A percentile compares a stretch with the other conserved stretches of the same genome.
These are phyloP conservation scores for Trametes coccinea DNA, from an alignment of 768 basidiomycete species.

Conservation along the genomic window DNA sequence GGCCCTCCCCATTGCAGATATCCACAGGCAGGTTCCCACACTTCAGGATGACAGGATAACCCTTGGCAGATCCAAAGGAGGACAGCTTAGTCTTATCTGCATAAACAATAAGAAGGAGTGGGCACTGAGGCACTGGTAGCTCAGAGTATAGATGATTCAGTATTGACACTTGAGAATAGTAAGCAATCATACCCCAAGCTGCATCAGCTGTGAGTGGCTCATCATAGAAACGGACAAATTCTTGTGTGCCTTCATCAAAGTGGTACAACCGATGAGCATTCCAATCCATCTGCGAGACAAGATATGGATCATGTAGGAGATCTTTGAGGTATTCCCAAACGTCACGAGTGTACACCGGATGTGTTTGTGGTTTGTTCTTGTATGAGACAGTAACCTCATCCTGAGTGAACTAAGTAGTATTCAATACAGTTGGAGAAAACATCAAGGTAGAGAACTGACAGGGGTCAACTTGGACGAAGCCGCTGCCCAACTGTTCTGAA, in stretches of 20 bases:
- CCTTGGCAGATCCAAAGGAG: constrained; percentile 5
- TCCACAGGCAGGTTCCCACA: constrained; percentile 11
- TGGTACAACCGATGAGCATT: constrained; percentile 13
- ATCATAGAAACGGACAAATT: constrained; percentile 13
- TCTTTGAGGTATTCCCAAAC: too few relatives aligned
- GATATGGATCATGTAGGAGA: not conserved
- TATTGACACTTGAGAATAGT: not conserved
- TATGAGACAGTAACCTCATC: too few relatives aligned
- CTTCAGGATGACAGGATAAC: constrained; percentile 4
- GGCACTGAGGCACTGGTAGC: not conserved
- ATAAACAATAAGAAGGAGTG: constrained; percentile 8
- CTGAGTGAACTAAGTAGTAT: too few relatives aligned
- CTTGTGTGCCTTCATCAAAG: constrained; percentile 7
- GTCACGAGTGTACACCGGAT: too few relatives aligned
- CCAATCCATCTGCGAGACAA: constrained; percentile 15
- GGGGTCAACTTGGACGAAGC: constrained; percentile 7
- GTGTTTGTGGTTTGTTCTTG: too few relatives aligned
- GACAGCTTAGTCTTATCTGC: constrained; percentile 15
- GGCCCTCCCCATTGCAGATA: constrained; percentile 9
- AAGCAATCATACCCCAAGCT: constrained; percentile 17
- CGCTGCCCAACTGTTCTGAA: not conserved
- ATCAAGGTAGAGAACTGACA: not conserved
- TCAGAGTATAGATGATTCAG: not conserved
- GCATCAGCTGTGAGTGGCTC: constrained; percentile 22
- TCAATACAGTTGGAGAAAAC: too few relatives aligned